Evolutionary conservation across 169 alveolate genomes (phyloP), one percentile per base, ranked within the genome.

Genomic region (Besnoitia besnoiti): DNA sequence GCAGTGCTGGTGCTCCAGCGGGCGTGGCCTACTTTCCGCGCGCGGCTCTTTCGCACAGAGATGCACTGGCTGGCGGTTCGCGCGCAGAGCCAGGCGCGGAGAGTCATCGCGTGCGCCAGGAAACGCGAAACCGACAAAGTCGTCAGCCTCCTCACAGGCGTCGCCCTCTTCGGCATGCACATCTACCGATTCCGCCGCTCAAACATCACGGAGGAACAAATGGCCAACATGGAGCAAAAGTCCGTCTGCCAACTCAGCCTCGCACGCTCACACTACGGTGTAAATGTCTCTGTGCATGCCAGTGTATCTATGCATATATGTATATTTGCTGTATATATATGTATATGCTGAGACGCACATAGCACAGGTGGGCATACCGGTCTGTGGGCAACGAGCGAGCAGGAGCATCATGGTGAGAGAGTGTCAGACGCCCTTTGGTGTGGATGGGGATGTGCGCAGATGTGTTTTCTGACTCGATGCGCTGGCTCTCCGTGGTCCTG

Each of bases 1-100:
- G 93, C 90, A 7, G 93, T 90, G 46, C 51, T 75, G 67, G 50
- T 84, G 73, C 73, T 90, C 51, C 90, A 79, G 49, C 93, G 90
- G 80, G 84, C 84, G 44, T 90, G 93, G 93, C 90, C 82, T 16
- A 79, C 90, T 40, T 87, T 90, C 67, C 85, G 93, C n/a, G 93
- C 82, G 40, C 90, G 93, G 40, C 90, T 87, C 47, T 90, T 90
- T 47, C 82, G 82, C 14, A 88, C 93, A 7, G 93, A 90, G 42
- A 90, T 90, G 93, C 93, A 39, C 30, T 40, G 85, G 85, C 90
- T 90, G 33, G 82, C 90, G 62, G 75, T 90, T 40, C 90, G 93
- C 59, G 44, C 79, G 55, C 93, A 90, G 85, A 90, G 93, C 85
- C 93, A 90, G 39, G 39, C 50, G 30, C 93, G 93, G 39, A 82